Evolutionary conservation across 1,284 basidiomycete species (phyloP).

Genomic region (Vanrija sp.): DNA sequence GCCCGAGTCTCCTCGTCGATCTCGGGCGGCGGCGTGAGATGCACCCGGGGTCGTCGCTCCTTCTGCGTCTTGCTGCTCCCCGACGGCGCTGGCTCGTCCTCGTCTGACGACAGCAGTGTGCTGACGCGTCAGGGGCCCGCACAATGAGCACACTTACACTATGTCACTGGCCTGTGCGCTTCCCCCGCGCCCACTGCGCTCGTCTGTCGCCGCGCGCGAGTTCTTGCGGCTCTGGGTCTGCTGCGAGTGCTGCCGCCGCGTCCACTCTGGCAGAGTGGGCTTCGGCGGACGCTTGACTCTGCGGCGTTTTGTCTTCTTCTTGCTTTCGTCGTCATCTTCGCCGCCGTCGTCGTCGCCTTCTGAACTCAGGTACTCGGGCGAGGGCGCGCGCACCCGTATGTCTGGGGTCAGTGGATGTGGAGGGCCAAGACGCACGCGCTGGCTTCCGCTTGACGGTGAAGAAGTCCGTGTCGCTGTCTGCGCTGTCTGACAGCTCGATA

Average conservation of each 20-base stretch:
- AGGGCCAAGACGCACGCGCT: no score
- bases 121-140: neutral
- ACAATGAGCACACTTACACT: neutral
- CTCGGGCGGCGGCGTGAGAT: conserved; percentile 36
- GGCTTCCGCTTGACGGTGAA: conserved; percentile 19
- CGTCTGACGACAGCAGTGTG: neutral
- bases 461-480: conserved; percentile 30
- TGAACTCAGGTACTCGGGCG: neutral
- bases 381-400: neutral
- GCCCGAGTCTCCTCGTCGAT: conserved; percentile 13
- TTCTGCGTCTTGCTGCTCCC: conserved; percentile 1
- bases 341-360: neutral
- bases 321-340: neutral
- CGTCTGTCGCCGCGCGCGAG: neutral
- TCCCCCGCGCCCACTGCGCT: neutral
- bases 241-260: neutral
- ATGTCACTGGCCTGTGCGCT: neutral
- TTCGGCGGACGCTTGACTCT: neutral
- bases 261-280: conserved; percentile 8
- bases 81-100: neutral
- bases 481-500: conserved; percentile 13
- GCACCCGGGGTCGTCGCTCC: conserved; percentile 3
- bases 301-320: neutral
- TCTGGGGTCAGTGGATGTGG: no score
- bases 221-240: neutral